Evolutionary conservation across 2,329 filamentous ascomycete genomes (phyloP).

Genomic region (Trichoderma endophyticum): DNA sequence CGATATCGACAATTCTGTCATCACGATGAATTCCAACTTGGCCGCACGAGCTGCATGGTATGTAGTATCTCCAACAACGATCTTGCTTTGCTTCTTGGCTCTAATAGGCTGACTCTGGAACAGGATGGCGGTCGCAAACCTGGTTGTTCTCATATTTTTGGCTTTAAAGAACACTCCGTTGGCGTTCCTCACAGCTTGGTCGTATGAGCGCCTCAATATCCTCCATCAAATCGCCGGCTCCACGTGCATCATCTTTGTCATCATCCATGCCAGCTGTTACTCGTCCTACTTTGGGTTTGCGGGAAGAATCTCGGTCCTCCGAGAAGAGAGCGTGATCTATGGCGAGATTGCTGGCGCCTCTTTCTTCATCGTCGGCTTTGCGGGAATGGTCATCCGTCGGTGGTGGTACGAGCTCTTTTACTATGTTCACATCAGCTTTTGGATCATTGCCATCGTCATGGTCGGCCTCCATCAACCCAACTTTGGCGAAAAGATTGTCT

Average conservation of each 20-base stretch:
- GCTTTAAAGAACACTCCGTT: conserved; percentile 58
- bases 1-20: conserved; percentile 32
- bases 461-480: conserved; percentile 52
- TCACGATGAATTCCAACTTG: conserved; percentile 34
- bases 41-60: conserved; percentile 40
- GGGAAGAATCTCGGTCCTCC: conserved; percentile 32
- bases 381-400: conserved; percentile 42
- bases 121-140: conserved; percentile 44
- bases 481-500: conserved; percentile 39
- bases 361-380: conserved; percentile 44
- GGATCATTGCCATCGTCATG: conserved; percentile 46
- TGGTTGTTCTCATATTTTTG: conserved; percentile 51
- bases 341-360: conserved; percentile 48
- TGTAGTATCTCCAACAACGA: conserved; percentile 16
- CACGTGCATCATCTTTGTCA: conserved; percentile 43
- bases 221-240: conserved; percentile 55
- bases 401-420: conserved; percentile 57
- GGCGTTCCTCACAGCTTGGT: conserved; percentile 50
- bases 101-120: background rate
- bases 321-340: conserved; percentile 40
- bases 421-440: conserved; percentile 49
- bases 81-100: background rate
- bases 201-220: conserved; percentile 57
- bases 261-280: conserved; percentile 47
- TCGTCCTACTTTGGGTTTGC: conserved; percentile 37